phyloP scores from a whole-genome alignment of 2,329 filamentous ascomycete species.

The Orbilia javanica region DNA sequence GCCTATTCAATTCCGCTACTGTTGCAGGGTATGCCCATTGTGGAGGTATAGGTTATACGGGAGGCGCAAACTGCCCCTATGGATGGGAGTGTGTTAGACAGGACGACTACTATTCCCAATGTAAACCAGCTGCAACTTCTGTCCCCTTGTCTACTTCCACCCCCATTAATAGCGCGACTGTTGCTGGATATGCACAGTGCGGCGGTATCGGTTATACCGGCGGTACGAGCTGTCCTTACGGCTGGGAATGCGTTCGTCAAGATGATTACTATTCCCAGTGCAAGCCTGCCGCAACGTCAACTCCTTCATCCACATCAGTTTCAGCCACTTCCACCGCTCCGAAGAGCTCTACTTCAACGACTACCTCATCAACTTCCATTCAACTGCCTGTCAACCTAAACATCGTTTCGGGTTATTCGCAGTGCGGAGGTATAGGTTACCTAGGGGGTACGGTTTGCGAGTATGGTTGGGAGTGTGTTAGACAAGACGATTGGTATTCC shows the following conservation, averaged over 20 bases:
- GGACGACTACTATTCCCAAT: neutral
- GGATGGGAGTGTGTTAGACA: conserved; percentile 17
- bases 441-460: conserved; percentile 36
- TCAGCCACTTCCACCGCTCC: neutral
- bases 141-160: neutral
- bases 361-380: neutral
- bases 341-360: neutral
- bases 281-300: conserved; percentile 3
- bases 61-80: conserved; percentile 4
- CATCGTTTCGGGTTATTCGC: conserved; percentile 8
- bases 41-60: conserved; percentile 17
- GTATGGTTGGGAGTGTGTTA: conserved; percentile 40
- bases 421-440: conserved; percentile 27
- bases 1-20: neutral
- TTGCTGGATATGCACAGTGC: conserved; percentile 55
- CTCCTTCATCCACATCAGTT: conserved; percentile 20
- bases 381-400: neutral
- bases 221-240: conserved; percentile 50
- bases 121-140: neutral
- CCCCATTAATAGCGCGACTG: neutral
- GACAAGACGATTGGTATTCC: conserved; percentile 50
- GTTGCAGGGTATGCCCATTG: conserved; percentile 22
- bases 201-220: conserved; percentile 59
- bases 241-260: conserved; percentile 50
- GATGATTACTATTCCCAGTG: conserved; percentile 61